Conservation (phyloP, 768 basidiomycete genomes). For the Lactarius sanguifluus region DNA sequence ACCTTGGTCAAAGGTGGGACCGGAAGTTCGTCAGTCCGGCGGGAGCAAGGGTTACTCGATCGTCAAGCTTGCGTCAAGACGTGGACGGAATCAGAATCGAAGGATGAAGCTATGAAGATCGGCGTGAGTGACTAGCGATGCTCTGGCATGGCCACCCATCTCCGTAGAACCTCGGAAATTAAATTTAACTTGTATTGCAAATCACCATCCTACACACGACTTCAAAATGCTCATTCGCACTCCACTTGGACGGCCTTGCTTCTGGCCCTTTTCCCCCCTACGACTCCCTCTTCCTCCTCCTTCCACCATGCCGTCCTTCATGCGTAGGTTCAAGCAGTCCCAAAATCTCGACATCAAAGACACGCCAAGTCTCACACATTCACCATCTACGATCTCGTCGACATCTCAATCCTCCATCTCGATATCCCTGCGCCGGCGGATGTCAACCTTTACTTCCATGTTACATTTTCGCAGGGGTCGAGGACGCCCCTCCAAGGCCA, state of each 20-base stretch:
- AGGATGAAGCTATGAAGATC: neutral
- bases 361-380: conserved; percentile 11
- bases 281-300: neutral
- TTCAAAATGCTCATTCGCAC: neutral
- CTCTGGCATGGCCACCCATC: neutral
- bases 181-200: neutral
- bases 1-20: neutral
- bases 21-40: neutral
- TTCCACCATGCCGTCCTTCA: conserved; percentile 7
- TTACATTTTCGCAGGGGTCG: neutral
- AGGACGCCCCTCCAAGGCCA: conserved; percentile 5
- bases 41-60: neutral
- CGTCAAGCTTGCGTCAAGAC: neutral
- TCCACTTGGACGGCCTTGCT: neutral
- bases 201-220: neutral
- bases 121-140: neutral
- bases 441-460: conserved; percentile 11
- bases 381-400: conserved; percentile 19
- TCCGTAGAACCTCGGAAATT: neutral
- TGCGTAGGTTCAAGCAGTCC: neutral
- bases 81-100: neutral
- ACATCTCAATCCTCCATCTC: conserved; percentile 14
- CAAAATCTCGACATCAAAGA: neutral
- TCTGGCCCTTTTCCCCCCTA: neutral
- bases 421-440: neutral